These are phyloP conservation scores for Macrophomina pseudophaseolina DNA, from an alignment of 2,329 filamentous ascomycete genomes.

Conservation along the genomic window DNA sequence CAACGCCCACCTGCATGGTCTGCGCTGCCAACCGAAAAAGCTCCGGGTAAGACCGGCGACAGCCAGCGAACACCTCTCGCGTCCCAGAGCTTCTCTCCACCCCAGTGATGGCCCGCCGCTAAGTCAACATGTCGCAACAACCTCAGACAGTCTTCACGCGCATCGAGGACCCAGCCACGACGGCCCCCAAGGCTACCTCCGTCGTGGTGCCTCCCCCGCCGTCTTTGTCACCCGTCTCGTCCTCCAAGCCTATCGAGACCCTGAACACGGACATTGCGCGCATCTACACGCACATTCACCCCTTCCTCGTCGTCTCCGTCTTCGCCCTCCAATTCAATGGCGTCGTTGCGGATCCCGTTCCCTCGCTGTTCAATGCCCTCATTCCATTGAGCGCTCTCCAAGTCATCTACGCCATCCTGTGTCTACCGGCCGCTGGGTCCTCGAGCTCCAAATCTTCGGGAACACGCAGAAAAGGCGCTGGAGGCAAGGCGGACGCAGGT, in stretches of 20 bases:
- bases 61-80: constrained; percentile 3
- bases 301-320: constrained; percentile 67
- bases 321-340: constrained; percentile 68
- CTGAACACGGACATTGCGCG: constrained; percentile 55
- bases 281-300: constrained; percentile 69
- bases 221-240: constrained; percentile 27
- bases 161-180: constrained; percentile 17
- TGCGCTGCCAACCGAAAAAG: constrained; percentile 18
- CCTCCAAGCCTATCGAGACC: constrained; percentile 51
- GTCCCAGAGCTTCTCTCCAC: constrained; percentile 12
- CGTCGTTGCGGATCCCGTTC: constrained; percentile 72
- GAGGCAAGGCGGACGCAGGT: constrained; percentile 37
- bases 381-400: constrained; percentile 70
- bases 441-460: constrained; percentile 58
- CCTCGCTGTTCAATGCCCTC: constrained; percentile 65
- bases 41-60: not conserved
- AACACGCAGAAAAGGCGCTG: constrained; percentile 60
- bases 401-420: constrained; percentile 61
- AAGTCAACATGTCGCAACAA: constrained; percentile 24
- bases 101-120: constrained; percentile 16
- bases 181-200: constrained; percentile 1
- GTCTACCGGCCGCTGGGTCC: constrained; percentile 57
- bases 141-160: constrained; percentile 26
- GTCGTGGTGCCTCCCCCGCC: not conserved
- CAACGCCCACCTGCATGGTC: not conserved